These are phyloP conservation scores for Pythium apleroticum DNA, from an alignment of 352 stramenopile species.

Conservation along the genomic window DNA sequence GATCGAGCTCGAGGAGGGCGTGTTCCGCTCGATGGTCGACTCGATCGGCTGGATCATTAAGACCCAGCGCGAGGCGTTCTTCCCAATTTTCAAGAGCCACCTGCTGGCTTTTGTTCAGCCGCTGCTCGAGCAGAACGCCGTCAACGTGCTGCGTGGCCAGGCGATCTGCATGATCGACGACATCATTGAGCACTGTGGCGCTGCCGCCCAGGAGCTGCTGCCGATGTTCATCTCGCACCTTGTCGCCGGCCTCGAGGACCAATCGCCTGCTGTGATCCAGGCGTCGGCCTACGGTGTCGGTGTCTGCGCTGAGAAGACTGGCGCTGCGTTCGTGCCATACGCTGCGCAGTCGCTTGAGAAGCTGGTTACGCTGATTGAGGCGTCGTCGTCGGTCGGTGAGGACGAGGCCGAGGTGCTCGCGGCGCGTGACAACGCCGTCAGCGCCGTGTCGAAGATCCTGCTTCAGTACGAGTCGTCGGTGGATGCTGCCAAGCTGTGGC, in stretches of 20 bases:
- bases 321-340: constrained; percentile 69
- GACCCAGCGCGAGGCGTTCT: constrained; percentile 73
- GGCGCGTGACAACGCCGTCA: constrained; percentile 81
- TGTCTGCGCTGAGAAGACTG: constrained; percentile 80
- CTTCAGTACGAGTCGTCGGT: constrained; percentile 53
- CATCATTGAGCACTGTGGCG: constrained; percentile 83
- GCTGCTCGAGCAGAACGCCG: constrained; percentile 56
- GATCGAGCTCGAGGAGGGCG: constrained; percentile 69
- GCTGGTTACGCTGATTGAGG: constrained; percentile 63
- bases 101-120: constrained; percentile 66
- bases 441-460: constrained; percentile 80
- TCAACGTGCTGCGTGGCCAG: constrained; percentile 71
- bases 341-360: constrained; percentile 67
- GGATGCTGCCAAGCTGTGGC: constrained; percentile 64
- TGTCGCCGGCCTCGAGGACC: constrained; percentile 70
- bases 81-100: constrained; percentile 72
- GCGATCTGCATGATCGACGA: constrained; percentile 89
- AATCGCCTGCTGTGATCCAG: constrained; percentile 65
- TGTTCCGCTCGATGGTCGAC: constrained; percentile 84
- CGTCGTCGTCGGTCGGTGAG: constrained; percentile 49
- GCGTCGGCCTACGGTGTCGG: constrained; percentile 82
- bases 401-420: constrained; percentile 65
- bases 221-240: constrained; percentile 74
- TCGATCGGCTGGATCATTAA: constrained; percentile 87
- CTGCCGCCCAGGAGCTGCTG: constrained; percentile 66